phyloP scores from a whole-genome alignment of 2,329 filamentous ascomycete genomes.

The Alternaria hordeiaustralica region DNA sequence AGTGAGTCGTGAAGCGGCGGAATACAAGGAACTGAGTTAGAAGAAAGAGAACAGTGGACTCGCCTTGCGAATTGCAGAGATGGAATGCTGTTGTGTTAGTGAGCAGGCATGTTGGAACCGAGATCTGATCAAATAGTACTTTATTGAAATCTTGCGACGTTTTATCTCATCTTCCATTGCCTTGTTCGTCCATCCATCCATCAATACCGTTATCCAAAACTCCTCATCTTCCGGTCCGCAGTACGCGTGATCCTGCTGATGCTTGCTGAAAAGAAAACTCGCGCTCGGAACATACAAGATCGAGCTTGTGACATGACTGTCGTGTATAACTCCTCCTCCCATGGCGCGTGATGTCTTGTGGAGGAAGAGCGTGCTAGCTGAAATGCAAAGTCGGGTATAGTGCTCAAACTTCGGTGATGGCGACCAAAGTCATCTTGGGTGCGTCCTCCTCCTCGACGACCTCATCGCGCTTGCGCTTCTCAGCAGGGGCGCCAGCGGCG shows the following conservation, averaged over 20 bases:
- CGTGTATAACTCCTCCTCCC: not conserved
- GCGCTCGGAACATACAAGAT: not conserved
- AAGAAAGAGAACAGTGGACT: not conserved
- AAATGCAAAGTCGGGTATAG: slow-evolving; percentile 2
- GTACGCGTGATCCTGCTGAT: slow-evolving; percentile 7
- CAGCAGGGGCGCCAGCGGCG: slow-evolving; percentile 37
- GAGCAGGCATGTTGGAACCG: not conserved
- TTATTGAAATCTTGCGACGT: slow-evolving; percentile 6
- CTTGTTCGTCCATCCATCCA: not conserved
- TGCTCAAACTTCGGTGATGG: slow-evolving; percentile 47
- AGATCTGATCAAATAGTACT: slow-evolving; percentile 5
- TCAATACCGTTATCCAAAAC: slow-evolving; percentile 2
- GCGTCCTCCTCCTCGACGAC: slow-evolving; percentile 40
- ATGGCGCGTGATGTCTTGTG: not conserved
- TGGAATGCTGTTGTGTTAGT: not conserved
- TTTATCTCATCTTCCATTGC: not conserved
- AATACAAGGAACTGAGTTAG: not conserved
- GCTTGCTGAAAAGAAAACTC: slow-evolving; percentile 10
- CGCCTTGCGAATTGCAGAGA: not conserved
- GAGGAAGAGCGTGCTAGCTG: not conserved
- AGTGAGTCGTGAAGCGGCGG: not conserved
- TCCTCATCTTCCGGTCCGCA: slow-evolving; percentile 16
- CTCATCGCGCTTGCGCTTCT: slow-evolving; percentile 33
- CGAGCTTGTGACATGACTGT: not conserved
- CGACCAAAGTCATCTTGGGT: slow-evolving; percentile 50